Percentiles rank a stretch among this genome's conserved stretches.
phyloP scores from a whole-genome alignment of 139 green algal genomes.

The Asterochloris erici region DNA sequence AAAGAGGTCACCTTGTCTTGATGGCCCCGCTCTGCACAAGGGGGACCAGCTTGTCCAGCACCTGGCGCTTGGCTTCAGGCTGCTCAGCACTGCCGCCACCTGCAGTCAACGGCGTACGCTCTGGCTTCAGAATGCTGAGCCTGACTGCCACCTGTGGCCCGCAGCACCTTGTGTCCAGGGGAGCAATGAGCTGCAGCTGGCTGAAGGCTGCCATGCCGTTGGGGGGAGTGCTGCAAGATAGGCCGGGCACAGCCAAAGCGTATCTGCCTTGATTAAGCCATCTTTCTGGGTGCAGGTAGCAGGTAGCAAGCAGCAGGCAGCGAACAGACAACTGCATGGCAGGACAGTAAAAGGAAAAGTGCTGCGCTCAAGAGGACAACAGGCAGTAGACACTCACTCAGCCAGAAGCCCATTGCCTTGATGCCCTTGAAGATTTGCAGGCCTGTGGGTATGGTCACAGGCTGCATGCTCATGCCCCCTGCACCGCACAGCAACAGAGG shows the following conservation, averaged over 20 bases:
- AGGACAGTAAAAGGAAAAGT: not conserved
- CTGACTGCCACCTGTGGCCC: too few species aligned
- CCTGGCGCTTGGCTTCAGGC: not conserved
- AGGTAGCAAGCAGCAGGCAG: not conserved
- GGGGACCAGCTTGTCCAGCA: conserved; percentile 3
- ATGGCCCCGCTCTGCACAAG: not conserved
- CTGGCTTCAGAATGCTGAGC: not conserved
- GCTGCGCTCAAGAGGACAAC: not conserved
- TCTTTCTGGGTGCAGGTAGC: not conserved
- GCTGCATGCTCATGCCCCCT: conserved; percentile 76
- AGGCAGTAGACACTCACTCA: conserved; percentile 42
- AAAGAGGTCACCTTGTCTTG: too few species aligned
- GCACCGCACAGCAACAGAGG: conserved; percentile 5
- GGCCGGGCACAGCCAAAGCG: not conserved
- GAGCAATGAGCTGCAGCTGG: not conserved
- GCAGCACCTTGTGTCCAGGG: not conserved
- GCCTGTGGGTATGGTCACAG: conserved; percentile 60
- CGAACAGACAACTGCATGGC: too few species aligned
- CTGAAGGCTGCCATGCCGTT: not conserved
- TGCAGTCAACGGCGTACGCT: not conserved
- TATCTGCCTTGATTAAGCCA: not conserved
- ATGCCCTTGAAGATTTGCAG: conserved; percentile 92
- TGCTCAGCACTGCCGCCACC: not conserved
- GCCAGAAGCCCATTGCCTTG: conserved; percentile 73
- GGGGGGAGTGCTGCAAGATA: not conserved